A percentile compares a stretch with the other conserved stretches of the same genome.
Conservation (phyloP, 768 basidiomycete species). For the Leccinum aurantiacum region DNA sequence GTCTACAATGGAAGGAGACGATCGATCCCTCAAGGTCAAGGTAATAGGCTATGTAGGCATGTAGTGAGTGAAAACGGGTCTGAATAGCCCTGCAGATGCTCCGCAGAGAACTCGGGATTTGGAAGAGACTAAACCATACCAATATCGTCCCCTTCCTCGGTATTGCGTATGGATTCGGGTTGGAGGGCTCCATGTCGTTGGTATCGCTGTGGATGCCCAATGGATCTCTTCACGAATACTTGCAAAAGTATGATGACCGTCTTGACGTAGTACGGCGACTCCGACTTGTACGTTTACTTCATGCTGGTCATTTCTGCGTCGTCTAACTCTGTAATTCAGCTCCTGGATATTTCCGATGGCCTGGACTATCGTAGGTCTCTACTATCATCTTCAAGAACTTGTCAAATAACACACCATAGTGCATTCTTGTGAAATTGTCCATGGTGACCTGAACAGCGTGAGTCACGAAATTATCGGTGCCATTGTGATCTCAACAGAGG, state of each 20-base stretch:
- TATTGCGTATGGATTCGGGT: no score
- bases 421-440: not conserved
- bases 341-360: not conserved
- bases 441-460: slow-evolving; percentile 1
- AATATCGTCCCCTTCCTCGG: no score
- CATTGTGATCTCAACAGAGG: not conserved
- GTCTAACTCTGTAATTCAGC: not conserved
- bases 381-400: not conserved
- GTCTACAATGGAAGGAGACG: not conserved
- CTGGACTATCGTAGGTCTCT: not conserved
- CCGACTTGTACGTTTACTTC: not conserved
- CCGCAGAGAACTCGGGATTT: no score
- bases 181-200: no score
- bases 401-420: not conserved
- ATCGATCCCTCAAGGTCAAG: slow-evolving; percentile 2
- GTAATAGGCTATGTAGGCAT: not conserved
- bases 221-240: not conserved
- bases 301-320: not conserved
- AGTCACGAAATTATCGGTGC: not conserved
- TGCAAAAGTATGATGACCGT: not conserved
- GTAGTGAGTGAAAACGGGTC: not conserved
- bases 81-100: not conserved
- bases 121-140: no score
- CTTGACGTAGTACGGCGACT: not conserved
- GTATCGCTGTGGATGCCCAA: not conserved